Evolutionary conservation across 2,329 filamentous ascomycete genomes (phyloP).

Genomic region (Cercospora sp.): DNA sequence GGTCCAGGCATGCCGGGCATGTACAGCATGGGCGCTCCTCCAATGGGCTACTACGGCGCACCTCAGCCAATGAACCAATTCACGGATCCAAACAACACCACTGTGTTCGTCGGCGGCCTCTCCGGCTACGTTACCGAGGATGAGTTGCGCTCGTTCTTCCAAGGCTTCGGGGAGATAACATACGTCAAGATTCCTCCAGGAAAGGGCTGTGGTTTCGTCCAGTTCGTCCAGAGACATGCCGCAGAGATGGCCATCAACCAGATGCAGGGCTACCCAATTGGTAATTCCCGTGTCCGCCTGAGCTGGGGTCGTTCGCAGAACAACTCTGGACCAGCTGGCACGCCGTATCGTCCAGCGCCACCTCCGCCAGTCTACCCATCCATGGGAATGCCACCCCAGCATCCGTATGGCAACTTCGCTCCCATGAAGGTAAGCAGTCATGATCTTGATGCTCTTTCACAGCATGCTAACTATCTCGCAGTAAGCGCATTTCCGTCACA

Average conservation of each 20-base stretch:
- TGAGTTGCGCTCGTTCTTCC: slow-evolving; percentile 99
- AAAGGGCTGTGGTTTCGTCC: slow-evolving; percentile 98
- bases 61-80: slow-evolving; percentile 97
- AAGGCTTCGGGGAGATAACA: slow-evolving; percentile 98
- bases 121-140: slow-evolving; percentile 99
- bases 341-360: slow-evolving; percentile 92
- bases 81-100: slow-evolving; percentile 99
- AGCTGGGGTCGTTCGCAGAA: slow-evolving; percentile 99
- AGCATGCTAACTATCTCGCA: slow-evolving; percentile 25
- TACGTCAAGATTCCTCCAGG: slow-evolving; percentile 99
- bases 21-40: slow-evolving; percentile 70
- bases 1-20: slow-evolving; percentile 58
- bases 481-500: slow-evolving; percentile 41
- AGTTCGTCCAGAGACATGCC: slow-evolving; percentile 97
- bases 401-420: slow-evolving; percentile 65
- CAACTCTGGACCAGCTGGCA: slow-evolving; percentile 94
- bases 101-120: slow-evolving; percentile 94
- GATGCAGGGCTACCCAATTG: slow-evolving; percentile 99
- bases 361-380: slow-evolving; percentile 71
- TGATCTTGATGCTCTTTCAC: background rate
- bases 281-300: slow-evolving; percentile 94
- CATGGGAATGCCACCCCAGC: slow-evolving; percentile 63
- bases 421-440: slow-evolving; percentile 61
- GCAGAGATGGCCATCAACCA: slow-evolving; percentile 99
- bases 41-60: slow-evolving; percentile 66